Evolutionary conservation across 768 basidiomycete genomes (phyloP), one percentile per base, ranked within the genome.

Genomic region (Boletus sensibilis): DNA sequence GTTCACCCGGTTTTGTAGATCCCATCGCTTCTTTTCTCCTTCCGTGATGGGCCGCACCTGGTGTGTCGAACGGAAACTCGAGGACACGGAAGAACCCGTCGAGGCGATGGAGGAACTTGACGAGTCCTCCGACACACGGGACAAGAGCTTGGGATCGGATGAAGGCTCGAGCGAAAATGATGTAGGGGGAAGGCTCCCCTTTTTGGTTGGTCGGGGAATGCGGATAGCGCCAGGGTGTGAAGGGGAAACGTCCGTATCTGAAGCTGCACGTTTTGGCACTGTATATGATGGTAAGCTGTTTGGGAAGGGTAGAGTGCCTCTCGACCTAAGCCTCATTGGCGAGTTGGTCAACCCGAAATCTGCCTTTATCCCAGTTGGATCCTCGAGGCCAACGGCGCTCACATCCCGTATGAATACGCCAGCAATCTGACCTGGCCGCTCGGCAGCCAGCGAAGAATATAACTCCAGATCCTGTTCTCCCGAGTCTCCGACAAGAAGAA

Each of bases 391-490:
- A 16, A 64, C 73, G 13, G 54, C 55, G 4, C 78, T 76, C 14
- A 87, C 90, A 63, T 96, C 90, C 21, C 96, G 82, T 41, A 98
- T 84, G 72, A 92, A 92, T 35, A 98, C 83, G 4, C 78, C 92
- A 5, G 87, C 73, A 37, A 98, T 79, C 65, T 91, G 90, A 5
- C 75, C 61, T 0, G 88, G 84, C 12, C 85, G 77, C 53, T 91
- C 86, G 18, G 75, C 70, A 1, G 96, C 93, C 18, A 96, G 67
- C 4, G 84, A 77, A 14, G 87, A 78, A 69, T 98, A 98, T 2
- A 98, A 78, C 70, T 98, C 94, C 42, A 98, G 74, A 72, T 98
- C 96, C 62, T 97, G 95, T 68, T 98, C 96, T 34, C 95, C 96
- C 0, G 87, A 85, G 69, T 98, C 96, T 8, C 96, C 96, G 39